Conservation (phyloP, 1,139 yeast genomes). For the Keqinozyma sinolaborantium region DNA sequence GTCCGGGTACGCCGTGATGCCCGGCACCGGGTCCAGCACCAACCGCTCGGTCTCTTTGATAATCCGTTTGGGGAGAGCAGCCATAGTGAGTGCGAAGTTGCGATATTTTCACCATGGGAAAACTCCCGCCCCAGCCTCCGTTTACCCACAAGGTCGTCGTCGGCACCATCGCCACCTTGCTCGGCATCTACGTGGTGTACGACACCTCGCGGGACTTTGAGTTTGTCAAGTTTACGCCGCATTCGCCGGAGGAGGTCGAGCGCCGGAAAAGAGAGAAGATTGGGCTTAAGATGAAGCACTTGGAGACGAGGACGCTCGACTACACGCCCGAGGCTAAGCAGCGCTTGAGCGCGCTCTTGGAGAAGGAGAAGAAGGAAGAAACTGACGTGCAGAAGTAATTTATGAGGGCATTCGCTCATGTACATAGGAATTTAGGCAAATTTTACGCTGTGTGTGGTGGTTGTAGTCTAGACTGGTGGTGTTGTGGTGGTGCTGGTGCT, state of each 20-base stretch:
- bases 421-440: too few species aligned
- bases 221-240: slow-evolving; percentile 38
- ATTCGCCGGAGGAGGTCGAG: slow-evolving; percentile 37
- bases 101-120: not conserved
- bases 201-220: slow-evolving; percentile 40
- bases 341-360: slow-evolving; percentile 20
- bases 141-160: slow-evolving; percentile 31
- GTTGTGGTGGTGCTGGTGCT: too few species aligned
- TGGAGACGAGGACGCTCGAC: slow-evolving; percentile 37
- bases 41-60: slow-evolving; percentile 92
- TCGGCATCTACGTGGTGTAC: slow-evolving; percentile 31
- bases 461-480: too few species aligned
- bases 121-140: slow-evolving; percentile 30
- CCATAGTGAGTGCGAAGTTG: slow-evolving; percentile 28
- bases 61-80: slow-evolving; percentile 80
- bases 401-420: too few species aligned
- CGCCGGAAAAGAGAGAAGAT: slow-evolving; percentile 31
- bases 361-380: slow-evolving; percentile 10
- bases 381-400: too few species aligned
- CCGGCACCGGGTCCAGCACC: slow-evolving; percentile 94
- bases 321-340: slow-evolving; percentile 45
- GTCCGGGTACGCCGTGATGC: slow-evolving; percentile 88
- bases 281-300: slow-evolving; percentile 26
- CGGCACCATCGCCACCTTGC: slow-evolving; percentile 32
- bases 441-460: too few species aligned